Evolutionary conservation across 306 rosid species (phyloP).

Genomic region (Quercus wislizeni): DNA sequence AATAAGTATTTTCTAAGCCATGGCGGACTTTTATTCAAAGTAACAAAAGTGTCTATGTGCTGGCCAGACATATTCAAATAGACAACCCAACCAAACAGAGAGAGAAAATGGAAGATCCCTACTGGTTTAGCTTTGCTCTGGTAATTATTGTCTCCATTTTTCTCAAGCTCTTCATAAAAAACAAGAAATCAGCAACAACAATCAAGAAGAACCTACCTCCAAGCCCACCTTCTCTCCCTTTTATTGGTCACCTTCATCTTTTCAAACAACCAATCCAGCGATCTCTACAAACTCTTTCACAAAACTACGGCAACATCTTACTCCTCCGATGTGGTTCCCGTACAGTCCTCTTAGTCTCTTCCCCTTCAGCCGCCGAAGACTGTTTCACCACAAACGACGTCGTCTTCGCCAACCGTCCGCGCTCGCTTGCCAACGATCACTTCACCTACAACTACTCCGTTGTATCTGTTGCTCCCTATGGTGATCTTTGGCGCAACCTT

Average conservation of each 20-base stretch:
- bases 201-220: conserved; percentile 21
- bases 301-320: background rate
- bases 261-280: conserved; percentile 28
- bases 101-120: too few species aligned
- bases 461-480: background rate
- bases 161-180: background rate
- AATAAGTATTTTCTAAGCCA: too few species aligned
- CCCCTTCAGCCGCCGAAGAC: conserved; percentile 21
- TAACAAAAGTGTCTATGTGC: too few species aligned
- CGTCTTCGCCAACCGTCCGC: conserved; percentile 29
- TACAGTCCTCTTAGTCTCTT: conserved; percentile 10
- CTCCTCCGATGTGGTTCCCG: conserved; percentile 23
- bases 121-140: background rate
- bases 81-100: too few species aligned
- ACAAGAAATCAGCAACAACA: background rate
- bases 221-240: conserved; percentile 13
- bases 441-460: conserved; percentile 22
- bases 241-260: conserved; percentile 48
- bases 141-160: background rate
- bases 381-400: conserved; percentile 33
- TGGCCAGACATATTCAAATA: too few species aligned
- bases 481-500: conserved; percentile 29
- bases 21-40: too few species aligned
- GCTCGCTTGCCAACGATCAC: conserved; percentile 8
- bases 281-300: background rate